Percentiles rank a stretch among this genome's conserved stretches.
Evolutionary conservation across 176 grass and related monocot genomes (phyloP).

Genomic region (Eremochloa ophiuroides): DNA sequence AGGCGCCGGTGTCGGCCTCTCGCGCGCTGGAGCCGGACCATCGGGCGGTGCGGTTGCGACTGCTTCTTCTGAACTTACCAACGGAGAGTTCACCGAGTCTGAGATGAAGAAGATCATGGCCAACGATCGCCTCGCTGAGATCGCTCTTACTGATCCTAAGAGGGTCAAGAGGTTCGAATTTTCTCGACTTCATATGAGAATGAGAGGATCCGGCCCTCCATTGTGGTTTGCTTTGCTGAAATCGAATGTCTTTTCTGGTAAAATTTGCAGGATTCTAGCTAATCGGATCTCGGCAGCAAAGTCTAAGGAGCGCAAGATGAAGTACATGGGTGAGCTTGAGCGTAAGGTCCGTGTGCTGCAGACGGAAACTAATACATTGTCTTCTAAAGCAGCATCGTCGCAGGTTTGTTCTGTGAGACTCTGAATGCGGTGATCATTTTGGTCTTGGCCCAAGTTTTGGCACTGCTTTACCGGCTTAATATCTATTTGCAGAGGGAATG

Average conservation of each 20-base stretch:
- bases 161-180: slow-evolving; percentile 69
- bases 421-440: not conserved
- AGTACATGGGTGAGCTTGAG: slow-evolving; percentile 62
- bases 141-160: slow-evolving; percentile 64
- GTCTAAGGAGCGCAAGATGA: slow-evolving; percentile 85
- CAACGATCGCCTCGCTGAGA: slow-evolving; percentile 56
- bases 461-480: not conserved
- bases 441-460: not conserved
- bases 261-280: slow-evolving; percentile 57
- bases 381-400: slow-evolving; percentile 33
- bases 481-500: slow-evolving; percentile 47
- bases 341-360: slow-evolving; percentile 66
- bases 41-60: slow-evolving; percentile 25
- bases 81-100: slow-evolving; percentile 48
- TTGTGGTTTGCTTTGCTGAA: not conserved
- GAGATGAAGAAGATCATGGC: slow-evolving; percentile 82
- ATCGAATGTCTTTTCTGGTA: not conserved
- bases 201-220: not conserved
- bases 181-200: slow-evolving; percentile 8
- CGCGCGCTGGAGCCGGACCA: slow-evolving; percentile 21
- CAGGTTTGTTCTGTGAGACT: slow-evolving; percentile 42
- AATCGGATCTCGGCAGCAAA: slow-evolving; percentile 66
- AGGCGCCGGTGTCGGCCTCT: not conserved
- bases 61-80: slow-evolving; percentile 33
- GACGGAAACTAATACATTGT: slow-evolving; percentile 54